These are phyloP conservation scores for Septoria linicola DNA, from an alignment of 2,329 filamentous ascomycete species.

Conservation along the genomic window DNA sequence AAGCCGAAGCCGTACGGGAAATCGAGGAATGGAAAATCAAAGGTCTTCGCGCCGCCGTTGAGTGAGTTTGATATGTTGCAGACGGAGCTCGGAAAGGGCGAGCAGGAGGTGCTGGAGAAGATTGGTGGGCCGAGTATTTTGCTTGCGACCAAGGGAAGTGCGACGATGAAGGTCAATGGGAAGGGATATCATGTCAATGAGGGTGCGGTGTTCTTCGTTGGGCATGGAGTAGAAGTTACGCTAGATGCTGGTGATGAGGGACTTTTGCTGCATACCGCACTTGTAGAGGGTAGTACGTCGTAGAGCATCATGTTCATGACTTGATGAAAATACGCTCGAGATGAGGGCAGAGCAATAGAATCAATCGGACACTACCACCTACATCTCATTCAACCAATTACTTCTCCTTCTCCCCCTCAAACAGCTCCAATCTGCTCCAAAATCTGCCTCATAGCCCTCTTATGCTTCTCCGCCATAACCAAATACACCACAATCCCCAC, in stretches of 20 bases:
- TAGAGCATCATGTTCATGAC: constrained; percentile 9
- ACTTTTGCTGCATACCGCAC: constrained; percentile 52
- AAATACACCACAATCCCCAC: not conserved
- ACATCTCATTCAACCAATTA: no score
- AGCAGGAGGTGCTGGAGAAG: constrained; percentile 57
- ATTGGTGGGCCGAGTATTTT: constrained; percentile 63
- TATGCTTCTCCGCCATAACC: constrained; percentile 8
- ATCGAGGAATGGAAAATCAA: constrained; percentile 60
- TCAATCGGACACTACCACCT: no score
- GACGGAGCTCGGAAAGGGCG: constrained; percentile 56
- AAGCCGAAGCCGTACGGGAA: constrained; percentile 50
- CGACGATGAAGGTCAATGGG: constrained; percentile 56
- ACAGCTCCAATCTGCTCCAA: constrained; percentile 1
- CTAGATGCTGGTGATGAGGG: constrained; percentile 42
- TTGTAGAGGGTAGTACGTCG: constrained; percentile 38
- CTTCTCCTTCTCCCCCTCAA: no score
- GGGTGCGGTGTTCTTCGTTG: constrained; percentile 68
- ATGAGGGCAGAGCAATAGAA: no score
- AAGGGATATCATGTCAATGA: constrained; percentile 56
- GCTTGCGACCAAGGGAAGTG: constrained; percentile 61
- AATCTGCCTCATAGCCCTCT: constrained; percentile 5
- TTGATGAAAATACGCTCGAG: not conserved
- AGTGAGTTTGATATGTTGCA: constrained; percentile 70
- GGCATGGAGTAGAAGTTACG: constrained; percentile 53
- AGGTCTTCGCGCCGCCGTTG: constrained; percentile 64